Base-by-base conservation (phyloP, 345 rosid species). In the Carallia pectinifolia region DNA sequence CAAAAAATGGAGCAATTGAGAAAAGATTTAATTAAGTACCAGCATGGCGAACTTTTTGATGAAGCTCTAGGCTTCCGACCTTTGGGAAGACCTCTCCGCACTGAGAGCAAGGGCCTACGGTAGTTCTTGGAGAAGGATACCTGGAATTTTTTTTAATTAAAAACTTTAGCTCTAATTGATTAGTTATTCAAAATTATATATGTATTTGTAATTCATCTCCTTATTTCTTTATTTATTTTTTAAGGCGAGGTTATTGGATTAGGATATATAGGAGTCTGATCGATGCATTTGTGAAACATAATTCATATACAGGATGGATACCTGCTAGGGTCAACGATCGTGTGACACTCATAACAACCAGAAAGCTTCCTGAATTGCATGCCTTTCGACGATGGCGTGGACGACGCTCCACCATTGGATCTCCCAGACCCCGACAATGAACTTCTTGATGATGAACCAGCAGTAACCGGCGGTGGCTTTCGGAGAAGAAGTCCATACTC, bases 331-430 rank as follows among this genome's bases (percentile, higher is more conserved):
- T 95, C 99, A 72, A 92, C 89, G 76, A 92, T 88, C 85, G 84
- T 89, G 82, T 81, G 97, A 75, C 99, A 95, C 72, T 95, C 99
- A 50, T 95, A 92, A 60, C 99, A 95, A 54, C 99, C 93, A 47
- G 99, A 95, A 76, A 95, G 97, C 77, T 90, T 95, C 74, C 99
- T 82, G 70, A 95, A 88, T 70, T 92, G 99, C 91, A 92, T 90
- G 86, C 85, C 91, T 70, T 89, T 87, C 6, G 91, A 89, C 50
- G 96, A 86, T n/a, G 89, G 67, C 31, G 62, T 7, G 72, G 39
- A 44, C 0, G 76, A 44, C 36, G 78, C 84, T 13, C 79, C 78
- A 6, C 76, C 62, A 65, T 76, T 85, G 73, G 96, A 79, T 83
- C 93, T 82, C 44, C 82, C 73, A n/a, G 92, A 77, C 58, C 82